Conservation (phyloP, 108 stramenopile genomes). For the Chaetoceros tenuissimus region DNA sequence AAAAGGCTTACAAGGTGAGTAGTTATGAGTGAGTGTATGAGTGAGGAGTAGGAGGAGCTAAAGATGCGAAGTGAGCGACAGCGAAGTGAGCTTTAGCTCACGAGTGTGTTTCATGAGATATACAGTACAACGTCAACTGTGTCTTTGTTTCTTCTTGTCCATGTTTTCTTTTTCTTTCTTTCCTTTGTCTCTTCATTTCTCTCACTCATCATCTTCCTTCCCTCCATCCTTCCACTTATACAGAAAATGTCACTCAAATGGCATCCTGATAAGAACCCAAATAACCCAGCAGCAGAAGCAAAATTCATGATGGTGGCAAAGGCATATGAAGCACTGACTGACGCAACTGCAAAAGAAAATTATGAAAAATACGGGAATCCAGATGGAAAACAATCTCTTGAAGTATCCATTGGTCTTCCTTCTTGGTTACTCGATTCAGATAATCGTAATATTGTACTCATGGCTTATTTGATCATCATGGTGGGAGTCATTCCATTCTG, state of each 20-base stretch:
- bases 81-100: too few relatives aligned
- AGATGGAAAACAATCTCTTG: slow-evolving; percentile 96
- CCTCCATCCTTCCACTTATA: too few relatives aligned
- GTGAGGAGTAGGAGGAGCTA: too few relatives aligned
- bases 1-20: slow-evolving; percentile 87
- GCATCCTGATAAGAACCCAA: slow-evolving; percentile 94
- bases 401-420: slow-evolving; percentile 94
- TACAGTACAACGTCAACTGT: too few relatives aligned
- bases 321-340: slow-evolving; percentile 93
- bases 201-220: too few relatives aligned
- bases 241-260: slow-evolving; percentile 73
- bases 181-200: background rate
- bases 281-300: slow-evolving; percentile 81
- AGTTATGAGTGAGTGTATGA: too few relatives aligned
- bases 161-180: background rate
- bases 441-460: slow-evolving; percentile 88
- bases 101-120: too few relatives aligned
- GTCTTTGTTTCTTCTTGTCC: too few relatives aligned
- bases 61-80: too few relatives aligned
- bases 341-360: slow-evolving; percentile 78
- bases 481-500: slow-evolving; percentile 90
- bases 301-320: slow-evolving; percentile 95
- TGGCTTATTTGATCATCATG: slow-evolving; percentile 93
- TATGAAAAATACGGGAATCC: slow-evolving; percentile 98
- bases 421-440: slow-evolving; percentile 83